A percentile compares a stretch with the other conserved stretches of the same genome.
Evolutionary conservation across 106 monocot genomes (phyloP).

Genomic region (Chionographis japonica): DNA sequence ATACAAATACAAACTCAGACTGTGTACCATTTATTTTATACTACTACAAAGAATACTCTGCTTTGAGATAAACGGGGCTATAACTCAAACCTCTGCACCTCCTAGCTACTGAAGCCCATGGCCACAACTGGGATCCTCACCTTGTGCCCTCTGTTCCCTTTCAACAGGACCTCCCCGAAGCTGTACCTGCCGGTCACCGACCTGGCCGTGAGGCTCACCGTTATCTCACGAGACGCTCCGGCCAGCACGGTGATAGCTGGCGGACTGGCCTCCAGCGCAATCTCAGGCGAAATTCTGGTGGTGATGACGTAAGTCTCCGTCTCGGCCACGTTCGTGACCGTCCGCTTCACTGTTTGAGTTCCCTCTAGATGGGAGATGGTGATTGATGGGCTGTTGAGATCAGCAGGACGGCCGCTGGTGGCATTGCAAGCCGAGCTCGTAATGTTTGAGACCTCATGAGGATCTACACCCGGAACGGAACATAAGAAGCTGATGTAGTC

Average conservation of each 20-base stretch:
- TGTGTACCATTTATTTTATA: conserved; percentile 8
- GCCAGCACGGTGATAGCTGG: conserved; percentile 65
- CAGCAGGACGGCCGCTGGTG: conserved; percentile 42
- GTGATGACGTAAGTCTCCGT: conserved; percentile 74
- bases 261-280: conserved; percentile 77
- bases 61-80: background rate
- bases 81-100: background rate
- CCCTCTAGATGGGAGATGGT: conserved; percentile 70
- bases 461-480: conserved; percentile 59
- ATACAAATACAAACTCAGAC: no score
- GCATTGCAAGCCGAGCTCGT: conserved; percentile 56
- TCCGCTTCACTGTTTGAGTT: conserved; percentile 61
- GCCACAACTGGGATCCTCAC: conserved; percentile 84
- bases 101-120: conserved; percentile 57
- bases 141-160: conserved; percentile 73
- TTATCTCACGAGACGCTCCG: conserved; percentile 53
- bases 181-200: conserved; percentile 72
- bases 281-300: conserved; percentile 81
- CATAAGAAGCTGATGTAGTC: conserved; percentile 92
- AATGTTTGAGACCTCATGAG: conserved; percentile 53
- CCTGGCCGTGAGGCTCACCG: conserved; percentile 61
- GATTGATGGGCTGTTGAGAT: conserved; percentile 82
- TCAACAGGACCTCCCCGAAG: conserved; percentile 90
- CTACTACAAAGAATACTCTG: conserved; percentile 35
- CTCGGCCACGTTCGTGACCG: conserved; percentile 64